Evolutionary conservation across 2,329 filamentous ascomycete genomes (phyloP), one percentile per base, ranked within the genome.

Genomic region (Pseudocercospora musae): DNA sequence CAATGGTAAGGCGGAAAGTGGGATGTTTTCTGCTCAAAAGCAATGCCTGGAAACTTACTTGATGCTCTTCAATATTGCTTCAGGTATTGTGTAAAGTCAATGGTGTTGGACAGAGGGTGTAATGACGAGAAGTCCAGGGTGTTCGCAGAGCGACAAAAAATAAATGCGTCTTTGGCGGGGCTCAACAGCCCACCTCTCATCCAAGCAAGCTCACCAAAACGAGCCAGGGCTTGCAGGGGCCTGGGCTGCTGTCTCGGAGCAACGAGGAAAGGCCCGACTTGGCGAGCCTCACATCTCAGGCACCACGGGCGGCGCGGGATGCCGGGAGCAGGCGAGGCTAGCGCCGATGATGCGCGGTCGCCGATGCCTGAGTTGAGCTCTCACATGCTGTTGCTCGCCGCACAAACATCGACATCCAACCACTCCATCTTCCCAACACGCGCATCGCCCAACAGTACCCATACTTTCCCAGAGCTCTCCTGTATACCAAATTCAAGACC

Each of bases 391-490:
- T 27, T 33, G 58, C 58, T 59, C 58, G 48, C 58, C 18, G 49
- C 50, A 59, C 27, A 40, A 42, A 56, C 57, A 37, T 60, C 58
- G 40, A 53, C 61, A 60, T 60, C 53, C 13, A 48, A 57, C 31
- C 23, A 58, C 55, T 58, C 20, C 49, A 50, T 58, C 53, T 18
- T 21, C 4, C n/a, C 50, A 11, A 46, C 40, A 37, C 48, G 20
- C 40, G 29, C 20, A 33, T 29, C 23, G 27, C 54, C 31, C 31
- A 18, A 31, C 2, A 23, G 1, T 3, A 1, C 21, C 11, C 18
- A 20, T 20, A 46, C 18, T 4, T 13, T 13, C 2, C 11, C n/a
- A 46, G 42, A 15, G 20, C 31, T 21, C 58, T 42, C 13, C 20
- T 54, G 23, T 29, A 46, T 18, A 27, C 33, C 15, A 20, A 10